phyloP scores from a whole-genome alignment of 306 rosid species.

The Prunus armeniaca region DNA sequence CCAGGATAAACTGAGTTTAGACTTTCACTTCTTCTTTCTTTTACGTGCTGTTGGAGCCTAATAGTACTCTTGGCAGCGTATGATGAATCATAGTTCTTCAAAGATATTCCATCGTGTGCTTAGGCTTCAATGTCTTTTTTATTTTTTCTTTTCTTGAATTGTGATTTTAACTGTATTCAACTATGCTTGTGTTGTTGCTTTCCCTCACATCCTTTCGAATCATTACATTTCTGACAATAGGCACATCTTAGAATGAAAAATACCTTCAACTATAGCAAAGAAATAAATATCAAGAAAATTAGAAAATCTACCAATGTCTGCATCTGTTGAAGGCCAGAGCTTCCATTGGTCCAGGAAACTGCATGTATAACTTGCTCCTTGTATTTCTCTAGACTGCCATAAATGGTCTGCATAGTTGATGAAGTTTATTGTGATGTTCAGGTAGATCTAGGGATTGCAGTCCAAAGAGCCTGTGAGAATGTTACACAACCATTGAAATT shows the following conservation, averaged over 20 bases:
- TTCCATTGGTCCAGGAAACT: background rate
- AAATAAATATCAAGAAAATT: background rate
- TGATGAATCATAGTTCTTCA: background rate
- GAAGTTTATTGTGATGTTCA: constrained; percentile 32
- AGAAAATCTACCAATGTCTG: background rate
- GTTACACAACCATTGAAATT: constrained; percentile 70
- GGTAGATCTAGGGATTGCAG: constrained; percentile 92
- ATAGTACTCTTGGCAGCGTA: background rate
- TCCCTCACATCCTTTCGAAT: background rate
- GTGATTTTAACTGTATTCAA: background rate
- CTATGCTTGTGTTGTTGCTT: background rate
- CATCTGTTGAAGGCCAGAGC: background rate
- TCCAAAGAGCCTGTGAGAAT: constrained; percentile 87
- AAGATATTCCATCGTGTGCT: background rate
- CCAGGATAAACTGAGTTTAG: background rate
- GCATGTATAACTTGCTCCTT: background rate
- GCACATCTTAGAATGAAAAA: background rate
- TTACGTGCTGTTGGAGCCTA: background rate
- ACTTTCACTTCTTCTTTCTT: background rate
- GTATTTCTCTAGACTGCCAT: background rate
- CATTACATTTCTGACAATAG: background rate
- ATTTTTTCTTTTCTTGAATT: background rate
- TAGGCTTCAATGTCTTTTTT: background rate
- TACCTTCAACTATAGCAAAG: background rate
- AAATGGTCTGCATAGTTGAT: constrained; percentile 17